These are phyloP conservation scores for Mycothermus thermophilus DNA, from an alignment of 495 filamentous ascomycete genomes.

Conservation along the genomic window DNA sequence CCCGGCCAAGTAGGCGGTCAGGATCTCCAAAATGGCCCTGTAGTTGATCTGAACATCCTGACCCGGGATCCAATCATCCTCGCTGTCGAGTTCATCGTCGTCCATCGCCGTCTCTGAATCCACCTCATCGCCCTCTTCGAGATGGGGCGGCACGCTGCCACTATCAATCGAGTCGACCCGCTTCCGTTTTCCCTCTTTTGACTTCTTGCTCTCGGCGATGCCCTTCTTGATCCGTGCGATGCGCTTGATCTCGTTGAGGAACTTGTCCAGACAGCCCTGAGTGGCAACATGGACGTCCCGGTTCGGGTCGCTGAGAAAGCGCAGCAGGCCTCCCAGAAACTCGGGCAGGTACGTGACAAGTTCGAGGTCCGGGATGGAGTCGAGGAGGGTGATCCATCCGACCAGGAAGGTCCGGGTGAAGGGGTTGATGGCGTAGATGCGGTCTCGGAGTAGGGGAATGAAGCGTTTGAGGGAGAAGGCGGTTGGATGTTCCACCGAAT, in stretches of 20 bases:
- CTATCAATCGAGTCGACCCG: slow-evolving; percentile 51
- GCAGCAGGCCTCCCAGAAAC: slow-evolving; percentile 80
- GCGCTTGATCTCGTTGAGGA: slow-evolving; percentile 85
- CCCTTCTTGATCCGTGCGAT: slow-evolving; percentile 87
- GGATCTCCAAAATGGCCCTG: slow-evolving; percentile 77
- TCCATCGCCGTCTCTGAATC: slow-evolving; percentile 47
- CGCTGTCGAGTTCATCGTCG: slow-evolving; percentile 44
- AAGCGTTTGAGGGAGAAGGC: slow-evolving; percentile 88
- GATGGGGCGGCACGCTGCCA: slow-evolving; percentile 31
- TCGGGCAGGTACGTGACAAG: slow-evolving; percentile 85
- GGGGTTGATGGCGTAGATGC: slow-evolving; percentile 84
- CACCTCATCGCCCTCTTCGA: slow-evolving; percentile 36
- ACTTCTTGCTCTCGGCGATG: slow-evolving; percentile 72
- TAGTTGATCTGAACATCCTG: slow-evolving; percentile 95
- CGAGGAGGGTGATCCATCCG: slow-evolving; percentile 86
- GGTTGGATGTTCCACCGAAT: slow-evolving; percentile 50
- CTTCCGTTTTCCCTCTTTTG: slow-evolving; percentile 52
- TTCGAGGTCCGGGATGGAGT: slow-evolving; percentile 95
- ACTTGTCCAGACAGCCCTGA: slow-evolving; percentile 78
- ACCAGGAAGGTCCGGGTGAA: slow-evolving; percentile 93
- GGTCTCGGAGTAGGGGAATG: slow-evolving; percentile 82
- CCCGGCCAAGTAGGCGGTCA: too few species aligned
- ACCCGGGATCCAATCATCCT: slow-evolving; percentile 92
- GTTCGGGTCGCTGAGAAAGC: slow-evolving; percentile 83
- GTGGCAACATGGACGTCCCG: slow-evolving; percentile 88